Evolutionary conservation across 331 rosid species (phyloP).

Genomic region (Phaseolus coccineus): DNA sequence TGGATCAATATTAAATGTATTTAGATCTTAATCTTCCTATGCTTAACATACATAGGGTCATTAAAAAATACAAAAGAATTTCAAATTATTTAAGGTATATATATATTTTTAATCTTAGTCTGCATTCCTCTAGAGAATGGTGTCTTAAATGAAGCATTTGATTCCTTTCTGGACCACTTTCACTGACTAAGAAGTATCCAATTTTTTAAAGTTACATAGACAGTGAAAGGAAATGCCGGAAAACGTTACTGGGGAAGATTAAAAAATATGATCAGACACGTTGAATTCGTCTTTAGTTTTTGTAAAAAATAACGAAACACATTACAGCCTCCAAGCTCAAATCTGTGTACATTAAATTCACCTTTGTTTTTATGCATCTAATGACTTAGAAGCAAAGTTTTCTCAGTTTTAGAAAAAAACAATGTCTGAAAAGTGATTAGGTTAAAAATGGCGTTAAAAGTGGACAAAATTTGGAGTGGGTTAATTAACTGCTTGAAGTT

Average conservation of each 20-base stretch:
- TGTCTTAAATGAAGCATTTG: neutral
- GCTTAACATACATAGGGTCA: neutral
- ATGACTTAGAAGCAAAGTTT: neutral
- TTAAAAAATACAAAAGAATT: neutral
- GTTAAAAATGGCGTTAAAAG: neutral
- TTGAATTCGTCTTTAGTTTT: constrained; percentile 16
- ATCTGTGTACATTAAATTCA: neutral
- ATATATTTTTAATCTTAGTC: neutral
- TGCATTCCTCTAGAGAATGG: neutral
- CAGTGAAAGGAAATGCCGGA: too few species aligned
- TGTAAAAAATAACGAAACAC: constrained; percentile 27
- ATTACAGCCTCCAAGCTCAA: constrained; percentile 1
- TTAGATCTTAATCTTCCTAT: neutral
- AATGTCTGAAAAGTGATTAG: neutral
- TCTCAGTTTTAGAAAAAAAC: neutral
- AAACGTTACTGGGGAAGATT: neutral
- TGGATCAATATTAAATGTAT: neutral
- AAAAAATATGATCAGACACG: neutral
- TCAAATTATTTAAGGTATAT: neutral
- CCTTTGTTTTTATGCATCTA: neutral
- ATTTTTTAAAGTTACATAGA: neutral
- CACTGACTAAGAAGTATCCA: neutral
- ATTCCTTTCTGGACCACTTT: constrained; percentile 3
- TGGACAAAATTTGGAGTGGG: neutral
- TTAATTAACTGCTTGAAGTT: neutral